phyloP scores from a whole-genome alignment of 768 basidiomycete species.

The Tephrocybe sp. region DNA sequence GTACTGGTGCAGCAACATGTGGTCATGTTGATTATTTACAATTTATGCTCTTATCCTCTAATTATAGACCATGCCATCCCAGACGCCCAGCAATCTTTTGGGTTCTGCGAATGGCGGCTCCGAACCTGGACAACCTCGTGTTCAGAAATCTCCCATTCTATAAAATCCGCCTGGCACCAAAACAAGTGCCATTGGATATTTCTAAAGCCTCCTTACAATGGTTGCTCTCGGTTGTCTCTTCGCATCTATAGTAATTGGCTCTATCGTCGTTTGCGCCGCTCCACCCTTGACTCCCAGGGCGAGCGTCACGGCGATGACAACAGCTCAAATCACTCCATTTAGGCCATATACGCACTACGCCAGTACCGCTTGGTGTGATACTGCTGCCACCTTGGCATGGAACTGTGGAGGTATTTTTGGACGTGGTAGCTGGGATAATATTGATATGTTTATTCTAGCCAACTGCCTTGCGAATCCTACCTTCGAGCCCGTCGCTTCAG shows the following conservation, averaged over 20 bases:
- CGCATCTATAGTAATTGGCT: neutral
- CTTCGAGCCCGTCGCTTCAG: slow-evolving; percentile 49
- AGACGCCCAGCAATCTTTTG: too few relatives aligned
- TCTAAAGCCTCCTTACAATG: too few relatives aligned
- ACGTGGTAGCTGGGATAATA: too few relatives aligned
- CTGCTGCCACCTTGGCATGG: neutral
- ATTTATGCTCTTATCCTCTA: too few relatives aligned
- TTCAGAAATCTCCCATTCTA: too few relatives aligned
- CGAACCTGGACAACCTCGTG: too few relatives aligned
- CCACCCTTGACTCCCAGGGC: neutral
- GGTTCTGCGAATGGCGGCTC: too few relatives aligned
- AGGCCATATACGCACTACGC: neutral
- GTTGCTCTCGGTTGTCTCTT: neutral
- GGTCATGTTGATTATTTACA: too few relatives aligned
- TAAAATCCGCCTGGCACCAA: too few relatives aligned
- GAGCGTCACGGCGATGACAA: neutral
- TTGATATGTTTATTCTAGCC: neutral
- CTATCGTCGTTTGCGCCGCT: neutral
- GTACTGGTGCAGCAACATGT: too few relatives aligned
- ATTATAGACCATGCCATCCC: too few relatives aligned
- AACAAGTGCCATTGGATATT: too few relatives aligned
- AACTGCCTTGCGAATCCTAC: slow-evolving; percentile 44
- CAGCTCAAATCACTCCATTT: neutral
- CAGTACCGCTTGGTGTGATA: neutral
- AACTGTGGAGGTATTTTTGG: neutral